Conservation (phyloP, 1,284 basidiomycete genomes). For the Exobasidium rhododendri region DNA sequence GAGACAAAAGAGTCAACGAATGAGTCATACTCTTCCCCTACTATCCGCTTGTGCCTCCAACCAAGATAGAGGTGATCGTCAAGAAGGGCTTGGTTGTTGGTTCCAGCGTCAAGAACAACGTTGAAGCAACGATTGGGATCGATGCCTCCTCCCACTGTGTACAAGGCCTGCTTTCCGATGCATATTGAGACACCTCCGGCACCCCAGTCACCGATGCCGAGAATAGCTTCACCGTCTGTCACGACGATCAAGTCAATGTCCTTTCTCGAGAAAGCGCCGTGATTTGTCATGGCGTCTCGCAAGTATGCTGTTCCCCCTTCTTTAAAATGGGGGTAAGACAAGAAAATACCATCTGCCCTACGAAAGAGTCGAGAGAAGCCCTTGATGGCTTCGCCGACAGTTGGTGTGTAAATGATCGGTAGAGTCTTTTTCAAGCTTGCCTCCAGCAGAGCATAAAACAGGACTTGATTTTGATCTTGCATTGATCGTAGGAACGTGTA, state of each 20-base stretch:
- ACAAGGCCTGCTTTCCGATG: conserved; percentile 20
- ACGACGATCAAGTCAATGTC: conserved; percentile 24
- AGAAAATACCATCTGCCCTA: conserved; percentile 18
- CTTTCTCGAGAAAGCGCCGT: conserved; percentile 8
- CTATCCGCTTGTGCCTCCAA: background rate
- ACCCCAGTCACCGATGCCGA: conserved; percentile 25
- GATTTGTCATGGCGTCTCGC: conserved; percentile 14
- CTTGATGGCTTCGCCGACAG: conserved; percentile 25
- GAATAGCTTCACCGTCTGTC: conserved; percentile 24
- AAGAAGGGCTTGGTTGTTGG: conserved; percentile 23
- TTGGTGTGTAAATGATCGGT: conserved; percentile 24
- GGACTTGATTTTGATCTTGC: conserved; percentile 23
- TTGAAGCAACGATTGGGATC: conserved; percentile 20
- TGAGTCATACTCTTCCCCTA: conserved; percentile 19
- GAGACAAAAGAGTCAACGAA: conserved; percentile 22
- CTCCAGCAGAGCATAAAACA: conserved; percentile 22
- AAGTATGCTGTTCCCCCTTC: conserved; percentile 15
- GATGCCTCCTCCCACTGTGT: conserved; percentile 21
- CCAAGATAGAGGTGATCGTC: conserved; percentile 23
- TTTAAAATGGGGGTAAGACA: conserved; percentile 18
- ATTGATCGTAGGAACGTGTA: conserved; percentile 17
- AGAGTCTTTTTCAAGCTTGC: conserved; percentile 19
- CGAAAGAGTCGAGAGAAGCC: conserved; percentile 25
- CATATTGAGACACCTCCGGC: conserved; percentile 20
- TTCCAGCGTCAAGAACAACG: conserved; percentile 22